Base-by-base conservation (phyloP, 2,329 filamentous ascomycete genomes). In the Arthrobotrys sphaeroides region DNA sequence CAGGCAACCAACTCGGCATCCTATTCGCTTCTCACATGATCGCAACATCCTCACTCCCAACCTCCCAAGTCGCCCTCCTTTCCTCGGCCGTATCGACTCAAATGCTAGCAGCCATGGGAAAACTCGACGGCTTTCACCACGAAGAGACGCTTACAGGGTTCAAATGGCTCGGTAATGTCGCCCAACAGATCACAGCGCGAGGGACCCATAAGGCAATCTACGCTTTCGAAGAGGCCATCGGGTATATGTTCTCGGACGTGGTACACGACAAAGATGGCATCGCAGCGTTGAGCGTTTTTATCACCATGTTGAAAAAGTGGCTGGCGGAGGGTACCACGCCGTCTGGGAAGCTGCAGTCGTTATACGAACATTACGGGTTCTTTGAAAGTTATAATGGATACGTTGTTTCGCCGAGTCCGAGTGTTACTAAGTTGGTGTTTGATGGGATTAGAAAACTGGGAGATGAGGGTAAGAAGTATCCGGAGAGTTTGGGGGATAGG, bases 241-340 rank as follows among this genome's bases (percentile, higher is more conserved):
- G 88, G 0, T 90, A 89, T 80, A 90, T 90, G 88, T 88, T 90
- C 65, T 84, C 88, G 0, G 82, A 84, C 5, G 86, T 89, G 0
- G 88, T 88, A 40, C 86, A 87, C 78, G 88, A 90, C 81, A 90
- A 90, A 79, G 88, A 90, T 80, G 88, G 88, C 2, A 86, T 90
- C 67, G 85, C 87, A 4, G 88, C 88, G 1, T 87, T 88, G 2
- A 84, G 86, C 9, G 83, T 89, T 13, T 90, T 90, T 80, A 81
- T 90, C 3, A 74, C 78, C 2, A 78, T 79, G 78, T 62, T 72
- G 43, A 76, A 73, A 42, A 62, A 74, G 60, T 84, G 84, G 10
- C 87, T 87, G 0, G 84, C 85, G 68, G 83, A 88, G 77, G 85
- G 85, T 2, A 80, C 88, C n/a, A 88, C 87, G 0, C 87, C 87